phyloP scores from a whole-genome alignment of 148 eudicot species.

The Silene uniflora region DNA sequence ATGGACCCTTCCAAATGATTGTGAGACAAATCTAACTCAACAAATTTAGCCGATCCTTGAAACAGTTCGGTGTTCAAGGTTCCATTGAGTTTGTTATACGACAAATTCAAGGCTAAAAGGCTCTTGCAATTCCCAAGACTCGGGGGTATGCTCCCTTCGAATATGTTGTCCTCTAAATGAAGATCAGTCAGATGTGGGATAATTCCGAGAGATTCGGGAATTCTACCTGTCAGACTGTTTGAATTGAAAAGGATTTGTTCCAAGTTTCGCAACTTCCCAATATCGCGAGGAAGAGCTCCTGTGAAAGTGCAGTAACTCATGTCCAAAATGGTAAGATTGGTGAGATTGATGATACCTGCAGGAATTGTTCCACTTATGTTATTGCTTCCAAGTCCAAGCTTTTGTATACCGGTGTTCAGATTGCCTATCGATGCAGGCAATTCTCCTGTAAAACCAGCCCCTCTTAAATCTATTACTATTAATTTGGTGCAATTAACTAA shows the following conservation, averaged over 20 bases:
- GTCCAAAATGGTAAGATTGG: not conserved
- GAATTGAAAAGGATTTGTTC: not conserved
- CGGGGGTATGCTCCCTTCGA: conserved; percentile 14
- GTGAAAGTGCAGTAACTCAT: not conserved
- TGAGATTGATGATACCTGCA: conserved; percentile 1
- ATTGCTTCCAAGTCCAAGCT: not conserved
- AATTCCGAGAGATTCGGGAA: conserved; percentile 7
- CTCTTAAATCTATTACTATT: too few species aligned
- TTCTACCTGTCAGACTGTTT: conserved; percentile 16
- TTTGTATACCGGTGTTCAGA: not conserved
- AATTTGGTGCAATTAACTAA: too few species aligned
- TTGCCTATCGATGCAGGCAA: conserved; percentile 16
- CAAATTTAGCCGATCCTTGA: not conserved
- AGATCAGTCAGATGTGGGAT: not conserved
- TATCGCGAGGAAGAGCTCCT: conserved; percentile 11
- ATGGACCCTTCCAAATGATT: conserved; percentile 20
- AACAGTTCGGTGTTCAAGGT: not conserved
- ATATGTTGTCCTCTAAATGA: not conserved
- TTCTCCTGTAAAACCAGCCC: too few species aligned
- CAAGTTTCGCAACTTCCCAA: conserved; percentile 17
- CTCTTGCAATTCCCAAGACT: not conserved
- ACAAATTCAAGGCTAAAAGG: not conserved
- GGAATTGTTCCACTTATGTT: conserved; percentile 15
- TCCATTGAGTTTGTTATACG: conserved; percentile 4
- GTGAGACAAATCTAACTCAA: not conserved